These are phyloP conservation scores for Colletotrichum horii DNA, from an alignment of 2,329 filamentous ascomycete species.

Conservation along the genomic window DNA sequence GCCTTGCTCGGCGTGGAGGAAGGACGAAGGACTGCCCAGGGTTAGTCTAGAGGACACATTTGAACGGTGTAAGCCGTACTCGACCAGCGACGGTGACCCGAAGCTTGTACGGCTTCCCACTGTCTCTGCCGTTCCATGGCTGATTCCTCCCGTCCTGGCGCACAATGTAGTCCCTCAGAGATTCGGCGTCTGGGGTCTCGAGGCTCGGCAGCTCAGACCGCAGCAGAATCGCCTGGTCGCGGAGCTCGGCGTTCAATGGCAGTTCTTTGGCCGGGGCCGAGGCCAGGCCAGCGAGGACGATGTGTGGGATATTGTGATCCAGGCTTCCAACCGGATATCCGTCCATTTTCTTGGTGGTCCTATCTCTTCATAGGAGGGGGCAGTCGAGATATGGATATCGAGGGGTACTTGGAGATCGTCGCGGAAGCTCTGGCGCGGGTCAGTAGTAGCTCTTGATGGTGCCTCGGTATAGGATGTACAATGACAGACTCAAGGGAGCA, in stretches of 20 bases:
- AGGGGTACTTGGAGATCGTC: conserved; percentile 1
- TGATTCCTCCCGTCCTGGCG: conserved; percentile 67
- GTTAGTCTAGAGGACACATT: conserved; percentile 30
- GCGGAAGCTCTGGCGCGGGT: background rate
- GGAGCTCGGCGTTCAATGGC: conserved; percentile 54
- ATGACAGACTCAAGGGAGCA: background rate
- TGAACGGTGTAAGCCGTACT: conserved; percentile 59
- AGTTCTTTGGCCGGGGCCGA: conserved; percentile 43
- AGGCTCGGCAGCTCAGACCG: conserved; percentile 74
- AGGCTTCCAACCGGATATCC: conserved; percentile 81
- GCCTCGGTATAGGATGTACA: background rate
- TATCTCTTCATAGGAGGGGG: conserved; percentile 31
- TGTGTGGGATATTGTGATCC: conserved; percentile 83
- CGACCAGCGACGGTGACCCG: conserved; percentile 78
- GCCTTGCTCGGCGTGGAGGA: conserved; percentile 61
- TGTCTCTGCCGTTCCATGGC: conserved; percentile 70
- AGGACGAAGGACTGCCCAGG: conserved; percentile 55
- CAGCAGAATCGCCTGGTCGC: conserved; percentile 65
- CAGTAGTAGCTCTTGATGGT: background rate
- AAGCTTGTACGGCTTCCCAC: conserved; percentile 62
- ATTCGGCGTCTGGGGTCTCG: conserved; percentile 67
- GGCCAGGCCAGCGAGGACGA: conserved; percentile 79
- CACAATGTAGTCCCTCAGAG: conserved; percentile 70
- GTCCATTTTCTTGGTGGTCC: conserved; percentile 63
- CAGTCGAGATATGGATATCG: background rate